Percentiles rank a stretch among this genome's conserved stretches.
Evolutionary conservation across 2,329 filamentous ascomycete genomes (phyloP).

Genomic region (Neonectria magnoliae): DNA sequence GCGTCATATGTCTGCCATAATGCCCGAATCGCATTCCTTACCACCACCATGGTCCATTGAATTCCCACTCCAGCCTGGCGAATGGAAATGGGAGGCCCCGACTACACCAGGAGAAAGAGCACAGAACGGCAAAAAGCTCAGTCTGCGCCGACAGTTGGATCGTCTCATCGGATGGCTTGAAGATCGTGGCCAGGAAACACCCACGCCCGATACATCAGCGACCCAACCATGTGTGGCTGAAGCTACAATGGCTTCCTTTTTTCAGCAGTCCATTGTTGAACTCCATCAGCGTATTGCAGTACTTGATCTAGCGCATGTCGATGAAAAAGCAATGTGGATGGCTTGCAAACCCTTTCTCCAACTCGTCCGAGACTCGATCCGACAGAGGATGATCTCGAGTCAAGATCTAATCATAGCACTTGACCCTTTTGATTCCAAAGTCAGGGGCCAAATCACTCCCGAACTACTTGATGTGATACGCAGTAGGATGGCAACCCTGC

Average conservation of each 20-base stretch:
- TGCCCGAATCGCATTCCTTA: conserved; percentile 50
- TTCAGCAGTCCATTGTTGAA: not conserved
- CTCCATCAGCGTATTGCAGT: conserved; percentile 1
- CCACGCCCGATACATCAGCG: not conserved
- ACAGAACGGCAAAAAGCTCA: conserved; percentile 39
- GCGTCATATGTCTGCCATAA: conserved; percentile 63
- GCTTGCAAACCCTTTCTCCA: conserved; percentile 22
- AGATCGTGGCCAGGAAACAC: conserved; percentile 7
- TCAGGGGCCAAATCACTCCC: conserved; percentile 5
- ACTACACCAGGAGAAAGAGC: conserved; percentile 44
- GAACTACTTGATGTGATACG: conserved; percentile 22
- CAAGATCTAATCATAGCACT: conserved; percentile 32
- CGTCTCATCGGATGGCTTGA: conserved; percentile 45
- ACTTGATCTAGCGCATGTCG: not conserved
- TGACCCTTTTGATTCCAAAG: conserved; percentile 29
- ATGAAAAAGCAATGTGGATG: conserved; percentile 8
- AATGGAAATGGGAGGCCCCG: conserved; percentile 65
- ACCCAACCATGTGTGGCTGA: not conserved
- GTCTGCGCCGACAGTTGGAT: conserved; percentile 36
- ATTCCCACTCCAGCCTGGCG: conserved; percentile 54
- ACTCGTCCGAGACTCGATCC: conserved; percentile 23
- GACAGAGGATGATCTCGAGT: conserved; percentile 19
- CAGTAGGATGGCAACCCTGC: conserved; percentile 19
- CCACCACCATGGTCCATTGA: conserved; percentile 59
- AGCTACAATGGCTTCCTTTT: not conserved